phyloP scores from a whole-genome alignment of 2,329 filamentous ascomycete genomes.

The Botrytis squamosa region DNA sequence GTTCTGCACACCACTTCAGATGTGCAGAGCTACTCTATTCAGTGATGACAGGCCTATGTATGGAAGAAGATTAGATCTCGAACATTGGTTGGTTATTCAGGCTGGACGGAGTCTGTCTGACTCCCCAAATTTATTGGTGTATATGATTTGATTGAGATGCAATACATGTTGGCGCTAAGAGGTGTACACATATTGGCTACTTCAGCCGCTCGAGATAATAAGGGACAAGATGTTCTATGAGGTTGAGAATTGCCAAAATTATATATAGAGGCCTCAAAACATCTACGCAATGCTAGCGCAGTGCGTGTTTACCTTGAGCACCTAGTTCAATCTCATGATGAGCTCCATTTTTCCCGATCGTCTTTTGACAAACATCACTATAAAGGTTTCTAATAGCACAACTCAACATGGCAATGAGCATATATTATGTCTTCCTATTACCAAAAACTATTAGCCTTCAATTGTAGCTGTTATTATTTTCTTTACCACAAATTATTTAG shows the following conservation, averaged over 20 bases:
- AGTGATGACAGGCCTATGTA: background rate
- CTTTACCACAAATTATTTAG: constrained; percentile 35
- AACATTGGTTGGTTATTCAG: background rate
- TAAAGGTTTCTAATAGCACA: background rate
- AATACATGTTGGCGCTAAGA: background rate
- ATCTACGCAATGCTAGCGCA: background rate
- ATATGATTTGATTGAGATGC: background rate
- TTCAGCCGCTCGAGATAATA: background rate
- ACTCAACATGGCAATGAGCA: constrained; percentile 5
- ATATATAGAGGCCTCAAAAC: background rate
- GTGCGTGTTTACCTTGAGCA: background rate
- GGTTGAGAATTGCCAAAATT: background rate
- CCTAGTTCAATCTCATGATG: background rate
- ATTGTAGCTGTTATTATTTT: constrained; percentile 30
- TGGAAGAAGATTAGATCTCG: background rate
- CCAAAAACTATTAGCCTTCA: background rate
- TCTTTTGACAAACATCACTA: background rate
- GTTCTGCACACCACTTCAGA: background rate
- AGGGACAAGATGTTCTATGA: background rate
- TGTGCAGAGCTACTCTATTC: background rate
- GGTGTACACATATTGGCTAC: background rate
- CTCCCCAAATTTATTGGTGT: background rate
- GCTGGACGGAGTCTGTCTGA: background rate
- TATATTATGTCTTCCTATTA: constrained; percentile 1
- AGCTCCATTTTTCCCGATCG: background rate